Evolutionary conservation across 2,329 filamentous ascomycete genomes (phyloP).

Genomic region (Calonectria henricotiae): DNA sequence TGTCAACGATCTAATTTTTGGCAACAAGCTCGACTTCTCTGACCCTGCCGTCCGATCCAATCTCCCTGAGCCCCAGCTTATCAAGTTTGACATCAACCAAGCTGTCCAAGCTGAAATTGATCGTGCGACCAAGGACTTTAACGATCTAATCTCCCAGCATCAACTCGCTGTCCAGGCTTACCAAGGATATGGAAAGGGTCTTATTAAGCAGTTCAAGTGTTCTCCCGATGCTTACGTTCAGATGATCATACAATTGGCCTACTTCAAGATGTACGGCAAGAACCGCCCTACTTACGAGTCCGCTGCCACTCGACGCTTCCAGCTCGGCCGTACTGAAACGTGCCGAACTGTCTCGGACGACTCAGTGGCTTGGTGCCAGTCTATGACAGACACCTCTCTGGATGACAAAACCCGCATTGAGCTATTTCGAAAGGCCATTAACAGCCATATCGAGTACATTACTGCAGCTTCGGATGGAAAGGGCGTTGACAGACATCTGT

Average conservation of each 20-base stretch:
- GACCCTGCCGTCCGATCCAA: slow-evolving; percentile 84
- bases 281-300: slow-evolving; percentile 98
- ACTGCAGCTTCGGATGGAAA: slow-evolving; percentile 90
- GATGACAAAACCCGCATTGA: slow-evolving; percentile 78
- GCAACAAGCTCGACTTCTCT: slow-evolving; percentile 93
- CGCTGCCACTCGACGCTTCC: slow-evolving; percentile 94
- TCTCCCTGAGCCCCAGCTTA: slow-evolving; percentile 83
- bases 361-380: slow-evolving; percentile 89
- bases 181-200: slow-evolving; percentile 96
- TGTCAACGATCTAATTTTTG: slow-evolving; percentile 91
- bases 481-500: slow-evolving; percentile 96
- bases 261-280: slow-evolving; percentile 99
- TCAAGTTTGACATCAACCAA: slow-evolving; percentile 85
- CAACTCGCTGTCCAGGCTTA: slow-evolving; percentile 95
- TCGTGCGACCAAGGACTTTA: slow-evolving; percentile 84
- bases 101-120: slow-evolving; percentile 85
- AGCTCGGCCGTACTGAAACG: slow-evolving; percentile 96
- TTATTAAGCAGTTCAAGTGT: slow-evolving; percentile 99
- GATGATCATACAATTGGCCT: slow-evolving; percentile 98
- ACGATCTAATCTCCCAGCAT: slow-evolving; percentile 86
- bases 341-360: slow-evolving; percentile 94
- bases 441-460: slow-evolving; percentile 92
- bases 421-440: slow-evolving; percentile 86
- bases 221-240: slow-evolving; percentile 98
- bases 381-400: slow-evolving; percentile 81